Conservation (phyloP, 371 early-diverging fungal genomes). For the Mucor piriformis region DNA sequence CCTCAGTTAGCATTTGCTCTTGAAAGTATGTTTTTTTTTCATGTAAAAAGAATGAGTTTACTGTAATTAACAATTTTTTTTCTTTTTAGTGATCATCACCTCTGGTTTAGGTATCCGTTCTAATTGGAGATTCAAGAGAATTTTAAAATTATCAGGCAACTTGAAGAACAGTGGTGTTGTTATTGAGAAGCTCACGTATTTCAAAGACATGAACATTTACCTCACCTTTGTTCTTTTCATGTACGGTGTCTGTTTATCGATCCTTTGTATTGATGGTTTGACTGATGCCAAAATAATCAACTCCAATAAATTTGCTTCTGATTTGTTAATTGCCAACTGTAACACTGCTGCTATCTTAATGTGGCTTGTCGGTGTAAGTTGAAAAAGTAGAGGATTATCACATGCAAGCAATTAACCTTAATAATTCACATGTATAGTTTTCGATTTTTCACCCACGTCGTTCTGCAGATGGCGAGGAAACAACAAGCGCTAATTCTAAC, state of each 20-base stretch:
- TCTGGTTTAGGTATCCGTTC: constrained; percentile 41
- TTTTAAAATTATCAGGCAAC: constrained; percentile 28
- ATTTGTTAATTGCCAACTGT: constrained; percentile 39
- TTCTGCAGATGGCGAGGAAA: constrained; percentile 1
- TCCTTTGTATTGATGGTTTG: constrained; percentile 48
- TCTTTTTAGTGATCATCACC: constrained; percentile 5
- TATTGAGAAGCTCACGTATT: constrained; percentile 46
- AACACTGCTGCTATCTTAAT: constrained; percentile 33
- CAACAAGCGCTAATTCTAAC: neutral
- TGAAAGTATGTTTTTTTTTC: constrained; percentile 33
- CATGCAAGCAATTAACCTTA: neutral
- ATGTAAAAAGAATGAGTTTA: too few species aligned
- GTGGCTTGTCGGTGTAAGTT: constrained; percentile 46
- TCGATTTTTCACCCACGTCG: constrained; percentile 51
- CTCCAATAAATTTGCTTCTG: constrained; percentile 40
- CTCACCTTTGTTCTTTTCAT: constrained; percentile 35
- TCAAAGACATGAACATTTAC: constrained; percentile 55
- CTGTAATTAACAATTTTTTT: too few species aligned
- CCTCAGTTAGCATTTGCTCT: constrained; percentile 50
- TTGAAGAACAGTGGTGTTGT: constrained; percentile 16
- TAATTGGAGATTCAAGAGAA: constrained; percentile 39
- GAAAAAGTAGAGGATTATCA: neutral
- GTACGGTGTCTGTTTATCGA: constrained; percentile 32
- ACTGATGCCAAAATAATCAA: constrained; percentile 28
- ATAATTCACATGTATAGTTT: constrained; percentile 25